phyloP scores from a whole-genome alignment of 1,284 basidiomycete genomes.

The Veloboletus limbatus region DNA sequence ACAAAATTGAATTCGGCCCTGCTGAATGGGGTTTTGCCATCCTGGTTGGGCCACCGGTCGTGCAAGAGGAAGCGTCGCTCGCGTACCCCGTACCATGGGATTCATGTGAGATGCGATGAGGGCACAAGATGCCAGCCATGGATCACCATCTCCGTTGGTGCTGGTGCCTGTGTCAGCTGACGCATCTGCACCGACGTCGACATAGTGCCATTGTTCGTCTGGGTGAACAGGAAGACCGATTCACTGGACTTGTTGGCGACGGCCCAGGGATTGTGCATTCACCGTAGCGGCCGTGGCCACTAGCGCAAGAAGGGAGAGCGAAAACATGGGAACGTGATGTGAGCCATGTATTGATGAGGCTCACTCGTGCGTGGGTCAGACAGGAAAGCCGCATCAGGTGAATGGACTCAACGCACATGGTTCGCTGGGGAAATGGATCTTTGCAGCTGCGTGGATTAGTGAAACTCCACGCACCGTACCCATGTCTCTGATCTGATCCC shows the following conservation, averaged over 20 bases:
- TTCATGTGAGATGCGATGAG: not conserved
- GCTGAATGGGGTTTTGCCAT: conserved; percentile 33
- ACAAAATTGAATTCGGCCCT: conserved; percentile 32
- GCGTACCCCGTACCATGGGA: conserved; percentile 23
- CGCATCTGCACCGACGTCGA: conserved; percentile 8
- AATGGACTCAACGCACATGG: not conserved
- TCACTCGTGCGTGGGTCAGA: not conserved
- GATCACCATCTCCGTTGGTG: conserved; percentile 26
- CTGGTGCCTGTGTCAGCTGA: conserved; percentile 19
- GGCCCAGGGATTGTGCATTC: not conserved
- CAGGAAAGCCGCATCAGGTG: not conserved
- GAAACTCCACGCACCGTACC: not conserved
- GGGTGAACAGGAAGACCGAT: conserved; percentile 22
- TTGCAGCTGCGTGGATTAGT: not conserved
- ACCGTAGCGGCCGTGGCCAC: conserved; percentile 6
- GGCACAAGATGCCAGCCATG: no score
- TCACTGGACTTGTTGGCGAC: conserved; percentile 13
- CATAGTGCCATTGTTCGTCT: conserved; percentile 18
- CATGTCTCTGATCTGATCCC: no score
- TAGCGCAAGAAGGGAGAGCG: conserved; percentile 12
- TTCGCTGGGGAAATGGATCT: not conserved
- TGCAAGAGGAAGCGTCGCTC: conserved; percentile 14
- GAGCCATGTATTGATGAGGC: not conserved
- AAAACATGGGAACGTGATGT: conserved; percentile 2
- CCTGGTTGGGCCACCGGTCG: conserved; percentile 30